These are phyloP conservation scores for Trifolium fragiferum DNA, from an alignment of 306 rosid species.

Conservation along the genomic window DNA sequence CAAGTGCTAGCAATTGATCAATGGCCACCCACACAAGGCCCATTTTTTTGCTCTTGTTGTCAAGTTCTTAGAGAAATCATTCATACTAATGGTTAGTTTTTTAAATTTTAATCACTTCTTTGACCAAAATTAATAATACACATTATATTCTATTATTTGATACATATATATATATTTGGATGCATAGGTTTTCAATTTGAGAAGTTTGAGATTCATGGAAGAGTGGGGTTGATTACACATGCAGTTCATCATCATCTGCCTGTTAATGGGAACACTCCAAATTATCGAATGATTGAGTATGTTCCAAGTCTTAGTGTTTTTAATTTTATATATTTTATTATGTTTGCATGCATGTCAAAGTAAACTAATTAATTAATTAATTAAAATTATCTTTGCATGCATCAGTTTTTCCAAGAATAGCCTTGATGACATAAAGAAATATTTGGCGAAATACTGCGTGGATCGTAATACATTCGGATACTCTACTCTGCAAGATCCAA, in stretches of 20 bases:
- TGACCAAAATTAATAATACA: too few species aligned
- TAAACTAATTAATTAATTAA: background rate
- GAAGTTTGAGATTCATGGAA: constrained; percentile 82
- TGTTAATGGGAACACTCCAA: constrained; percentile 29
- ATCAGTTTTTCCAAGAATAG: constrained; percentile 59
- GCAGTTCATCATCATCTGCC: constrained; percentile 49
- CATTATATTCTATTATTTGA: background rate
- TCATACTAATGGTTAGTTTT: constrained; percentile 54
- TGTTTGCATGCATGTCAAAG: background rate
- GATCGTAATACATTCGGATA: constrained; percentile 50
- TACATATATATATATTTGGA: background rate
- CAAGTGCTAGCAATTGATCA: background rate
- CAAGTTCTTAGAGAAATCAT: constrained; percentile 66
- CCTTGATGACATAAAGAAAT: constrained; percentile 55
- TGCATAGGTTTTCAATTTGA: constrained; percentile 47
- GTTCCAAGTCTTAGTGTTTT: background rate
- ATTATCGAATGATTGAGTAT: constrained; percentile 30
- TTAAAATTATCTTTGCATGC: background rate
- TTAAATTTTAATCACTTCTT: background rate
- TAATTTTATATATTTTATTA: background rate
- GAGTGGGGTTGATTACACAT: constrained; percentile 62
- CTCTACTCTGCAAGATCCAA: constrained; percentile 57
- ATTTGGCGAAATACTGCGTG: constrained; percentile 49
- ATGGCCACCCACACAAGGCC: constrained; percentile 50
- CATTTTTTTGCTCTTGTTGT: constrained; percentile 65